Base-by-base conservation (phyloP, 768 basidiomycete genomes). In the Serendipita sp. region DNA sequence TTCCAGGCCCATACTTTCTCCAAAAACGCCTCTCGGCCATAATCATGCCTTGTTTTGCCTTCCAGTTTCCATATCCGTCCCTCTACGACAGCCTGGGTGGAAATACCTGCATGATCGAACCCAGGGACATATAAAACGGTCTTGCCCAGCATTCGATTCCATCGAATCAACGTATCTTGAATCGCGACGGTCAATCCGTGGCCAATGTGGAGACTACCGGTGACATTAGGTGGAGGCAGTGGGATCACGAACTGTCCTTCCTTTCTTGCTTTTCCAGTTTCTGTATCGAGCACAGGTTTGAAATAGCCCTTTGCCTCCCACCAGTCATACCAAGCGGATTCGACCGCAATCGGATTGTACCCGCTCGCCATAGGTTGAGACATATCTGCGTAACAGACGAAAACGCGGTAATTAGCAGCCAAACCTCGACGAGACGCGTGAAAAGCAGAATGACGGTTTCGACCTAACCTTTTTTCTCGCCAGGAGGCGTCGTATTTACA, bases 291-390 rank as follows among this genome's bases (percentile, higher is more conserved):
- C 64, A 81, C 79, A 2, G 95, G 92, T 67, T 83, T 81, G 81
- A 95, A 96, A 77, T 86, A 95, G 3, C 91, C 94, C 69, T 92
- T 80, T 2, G 82, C 80, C 41, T 83, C 77, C 95, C 95, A 97
- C 96, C 96, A 98, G 68, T 95, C 91, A 68, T 98, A 98, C 91
- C 96, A 97, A 1, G 91, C 85, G 0, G 93, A 79, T 71, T 98
- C 95, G 64, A 98, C 88, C 34, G 89, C 88, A 66, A 89, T 85
- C 5, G 96, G 95, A 72, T 98, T 93, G 75, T 98, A 99, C 2
- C 88, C 90, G n/a, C 81, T 78, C 1, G 88, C 81, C 88, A 99
- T 95, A 2, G 90, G 85, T 64, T 83, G 78, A 1, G 88, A 80
- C 62, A 96, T 76, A 74, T 97, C 95, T 95, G 65, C 9, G 48